These are phyloP conservation scores for Candida gorgasii DNA, from an alignment of 805 yeast species.

Conservation along the genomic window DNA sequence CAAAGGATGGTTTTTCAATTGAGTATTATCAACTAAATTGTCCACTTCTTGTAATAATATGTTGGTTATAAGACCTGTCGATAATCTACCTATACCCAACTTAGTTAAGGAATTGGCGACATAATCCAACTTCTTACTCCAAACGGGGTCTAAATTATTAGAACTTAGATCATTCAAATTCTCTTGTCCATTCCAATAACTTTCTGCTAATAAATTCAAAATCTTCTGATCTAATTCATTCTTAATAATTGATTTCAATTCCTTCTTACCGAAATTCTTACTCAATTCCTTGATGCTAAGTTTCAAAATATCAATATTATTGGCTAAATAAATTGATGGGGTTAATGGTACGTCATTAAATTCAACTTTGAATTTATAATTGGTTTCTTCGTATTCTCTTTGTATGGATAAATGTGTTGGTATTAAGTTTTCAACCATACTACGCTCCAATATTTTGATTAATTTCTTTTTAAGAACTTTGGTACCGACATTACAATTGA, in stretches of 20 bases:
- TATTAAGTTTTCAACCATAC: constrained; percentile 85
- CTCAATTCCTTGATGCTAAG: constrained; percentile 84
- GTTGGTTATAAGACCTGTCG: constrained; percentile 80
- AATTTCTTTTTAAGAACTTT: constrained; percentile 72
- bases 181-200: constrained; percentile 69
- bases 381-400: constrained; percentile 89
- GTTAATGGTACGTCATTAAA: constrained; percentile 93
- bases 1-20: constrained; percentile 81
- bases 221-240: constrained; percentile 88
- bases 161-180: constrained; percentile 52
- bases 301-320: constrained; percentile 84
- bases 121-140: constrained; percentile 86
- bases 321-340: constrained; percentile 91
- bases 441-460: constrained; percentile 81
- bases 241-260: constrained; percentile 74
- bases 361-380: constrained; percentile 92
- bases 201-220: constrained; percentile 79
- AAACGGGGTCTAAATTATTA: constrained; percentile 60
- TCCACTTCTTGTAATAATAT: constrained; percentile 78
- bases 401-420: constrained; percentile 87
- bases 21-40: constrained; percentile 69
- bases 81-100: constrained; percentile 87
- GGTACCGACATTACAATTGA: constrained; percentile 74
- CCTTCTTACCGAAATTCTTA: constrained; percentile 77
- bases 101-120: constrained; percentile 85